Conservation (phyloP, 441 rosid species). For the Arabidopsis lyrata region DNA sequence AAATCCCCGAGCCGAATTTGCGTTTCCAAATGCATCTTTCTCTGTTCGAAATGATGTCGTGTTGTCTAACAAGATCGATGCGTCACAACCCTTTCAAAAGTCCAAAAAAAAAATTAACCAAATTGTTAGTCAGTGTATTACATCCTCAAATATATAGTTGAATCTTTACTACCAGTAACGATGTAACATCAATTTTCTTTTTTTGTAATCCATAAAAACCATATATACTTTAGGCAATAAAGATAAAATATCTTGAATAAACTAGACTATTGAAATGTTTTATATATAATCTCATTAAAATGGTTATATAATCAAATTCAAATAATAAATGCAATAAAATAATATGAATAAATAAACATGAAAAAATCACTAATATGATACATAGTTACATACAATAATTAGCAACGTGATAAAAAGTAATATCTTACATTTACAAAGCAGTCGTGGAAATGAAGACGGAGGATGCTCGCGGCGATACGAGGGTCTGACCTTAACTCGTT, state of each 20-base stretch:
- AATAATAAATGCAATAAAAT: neutral
- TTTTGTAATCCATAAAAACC: neutral
- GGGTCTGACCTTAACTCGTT: slow-evolving; percentile 49
- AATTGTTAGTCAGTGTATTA: neutral
- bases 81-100: slow-evolving; percentile 46
- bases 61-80: slow-evolving; percentile 65
- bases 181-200: neutral
- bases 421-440: slow-evolving; percentile 68
- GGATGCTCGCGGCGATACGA: slow-evolving; percentile 62
- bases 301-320: neutral
- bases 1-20: slow-evolving; percentile 53
- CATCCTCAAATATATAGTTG: neutral
- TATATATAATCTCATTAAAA: neutral
- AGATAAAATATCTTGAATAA: too few species aligned
- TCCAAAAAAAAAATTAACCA: neutral
- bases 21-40: slow-evolving; percentile 51
- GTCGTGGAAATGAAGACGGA: slow-evolving; percentile 75
- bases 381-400: neutral
- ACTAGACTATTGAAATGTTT: neutral
- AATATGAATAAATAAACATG: neutral
- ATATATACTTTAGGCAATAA: neutral
- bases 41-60: slow-evolving; percentile 54
- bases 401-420: neutral
- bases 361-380: neutral
- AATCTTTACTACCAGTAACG: too few species aligned